Percentiles rank a stretch among this genome's conserved stretches.
These are phyloP conservation scores for Solanum okadae DNA, from an alignment of 257 asterid species.

Conservation along the genomic window DNA sequence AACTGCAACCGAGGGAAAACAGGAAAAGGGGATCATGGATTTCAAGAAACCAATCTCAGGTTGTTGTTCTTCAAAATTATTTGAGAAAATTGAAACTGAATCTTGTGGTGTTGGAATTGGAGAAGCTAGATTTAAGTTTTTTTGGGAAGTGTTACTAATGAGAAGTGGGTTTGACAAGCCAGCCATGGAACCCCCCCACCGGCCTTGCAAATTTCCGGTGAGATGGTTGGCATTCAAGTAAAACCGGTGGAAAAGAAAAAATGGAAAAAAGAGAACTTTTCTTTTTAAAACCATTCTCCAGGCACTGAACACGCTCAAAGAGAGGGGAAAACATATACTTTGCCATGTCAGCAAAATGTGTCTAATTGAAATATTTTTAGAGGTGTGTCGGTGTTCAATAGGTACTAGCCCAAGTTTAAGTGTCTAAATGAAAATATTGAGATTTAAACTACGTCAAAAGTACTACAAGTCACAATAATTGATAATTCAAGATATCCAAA, in stretches of 20 bases:
- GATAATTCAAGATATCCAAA: not conserved
- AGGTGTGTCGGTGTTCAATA: not conserved
- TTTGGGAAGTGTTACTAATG: not conserved
- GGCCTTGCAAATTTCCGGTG: not conserved
- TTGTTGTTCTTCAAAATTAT: not conserved
- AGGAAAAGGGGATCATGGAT: conserved; percentile 10
- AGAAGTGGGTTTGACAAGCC: not conserved
- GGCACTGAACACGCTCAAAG: not conserved
- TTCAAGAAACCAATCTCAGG: not conserved
- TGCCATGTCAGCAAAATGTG: not conserved
- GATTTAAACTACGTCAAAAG: not conserved
- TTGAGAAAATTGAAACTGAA: not conserved
- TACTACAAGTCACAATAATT: not conserved
- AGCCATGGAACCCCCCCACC: not conserved
- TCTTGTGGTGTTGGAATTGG: not conserved
- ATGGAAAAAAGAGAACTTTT: not conserved
- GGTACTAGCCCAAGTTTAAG: not conserved
- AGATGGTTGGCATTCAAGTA: not conserved
- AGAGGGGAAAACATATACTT: not conserved
- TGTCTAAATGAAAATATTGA: not conserved
- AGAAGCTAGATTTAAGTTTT: not conserved
- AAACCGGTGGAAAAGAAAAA: not conserved
- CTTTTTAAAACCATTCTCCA: not conserved
- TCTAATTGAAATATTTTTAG: not conserved
- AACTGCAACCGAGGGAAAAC: not conserved